A percentile compares a stretch with the other conserved stretches of the same genome.
Conservation (phyloP, 345 rosid species). For the Boechera retrofracta region DNA sequence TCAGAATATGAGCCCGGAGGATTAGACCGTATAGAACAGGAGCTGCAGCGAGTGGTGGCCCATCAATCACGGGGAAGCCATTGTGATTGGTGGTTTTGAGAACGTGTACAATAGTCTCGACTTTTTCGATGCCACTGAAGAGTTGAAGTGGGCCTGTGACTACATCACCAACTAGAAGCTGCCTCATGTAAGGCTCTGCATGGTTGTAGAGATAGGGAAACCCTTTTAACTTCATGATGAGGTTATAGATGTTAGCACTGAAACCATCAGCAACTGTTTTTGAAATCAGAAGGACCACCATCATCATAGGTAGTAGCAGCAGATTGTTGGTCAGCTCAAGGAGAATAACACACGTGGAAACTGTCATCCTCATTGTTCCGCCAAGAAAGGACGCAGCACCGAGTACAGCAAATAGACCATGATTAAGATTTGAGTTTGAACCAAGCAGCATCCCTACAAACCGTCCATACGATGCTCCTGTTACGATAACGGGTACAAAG, state of each 20-base stretch:
- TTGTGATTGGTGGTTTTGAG: conserved; percentile 75
- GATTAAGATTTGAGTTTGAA: conserved; percentile 62
- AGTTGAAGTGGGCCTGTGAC: conserved; percentile 83
- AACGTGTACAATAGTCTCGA: conserved; percentile 71
- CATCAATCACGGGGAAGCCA: conserved; percentile 86
- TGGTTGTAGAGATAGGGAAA: conserved; percentile 83
- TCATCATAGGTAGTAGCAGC: conserved; percentile 82
- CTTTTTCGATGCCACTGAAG: conserved; percentile 76
- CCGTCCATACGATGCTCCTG: conserved; percentile 91
- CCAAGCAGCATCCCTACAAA: conserved; percentile 79
- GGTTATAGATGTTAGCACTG: conserved; percentile 76
- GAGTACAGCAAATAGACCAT: conserved; percentile 88
- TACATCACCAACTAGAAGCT: conserved; percentile 75
- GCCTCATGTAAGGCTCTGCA: conserved; percentile 94
- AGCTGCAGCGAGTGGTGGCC: conserved; percentile 54
- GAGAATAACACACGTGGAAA: conserved; percentile 84
- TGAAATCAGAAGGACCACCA: conserved; percentile 90
- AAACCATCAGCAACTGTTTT: conserved; percentile 96
- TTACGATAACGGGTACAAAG: conserved; percentile 88
- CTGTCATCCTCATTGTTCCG: conserved; percentile 96
- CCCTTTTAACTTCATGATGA: conserved; percentile 90
- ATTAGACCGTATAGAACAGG: conserved; percentile 74
- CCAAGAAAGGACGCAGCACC: conserved; percentile 95
- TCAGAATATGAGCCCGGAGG: conserved; percentile 79
- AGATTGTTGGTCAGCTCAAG: conserved; percentile 90